Conservation (phyloP, 192 early-diverging fungal species). For the Radiomyces spectabilis region DNA sequence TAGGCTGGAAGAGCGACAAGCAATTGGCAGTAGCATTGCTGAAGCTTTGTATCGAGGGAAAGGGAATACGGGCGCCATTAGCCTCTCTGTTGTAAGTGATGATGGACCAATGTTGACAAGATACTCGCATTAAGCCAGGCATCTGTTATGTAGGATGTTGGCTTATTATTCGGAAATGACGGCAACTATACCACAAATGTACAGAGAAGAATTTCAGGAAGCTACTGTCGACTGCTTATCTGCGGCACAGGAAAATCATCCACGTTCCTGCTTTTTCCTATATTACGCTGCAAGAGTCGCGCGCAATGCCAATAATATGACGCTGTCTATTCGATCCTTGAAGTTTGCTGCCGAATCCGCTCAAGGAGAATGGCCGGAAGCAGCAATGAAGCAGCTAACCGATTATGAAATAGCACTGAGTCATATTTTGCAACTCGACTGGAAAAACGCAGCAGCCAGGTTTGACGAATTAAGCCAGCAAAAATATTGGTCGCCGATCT, state of each 20-base stretch:
- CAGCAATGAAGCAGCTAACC: conserved; percentile 28
- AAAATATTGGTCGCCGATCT: conserved; percentile 39
- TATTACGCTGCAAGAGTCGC: conserved; percentile 39
- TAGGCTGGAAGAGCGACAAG: conserved; percentile 43
- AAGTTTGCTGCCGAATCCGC: conserved; percentile 31
- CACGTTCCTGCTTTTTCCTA: conserved; percentile 42
- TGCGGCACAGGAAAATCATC: conserved; percentile 34
- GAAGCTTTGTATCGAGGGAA: conserved; percentile 31
- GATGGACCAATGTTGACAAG: background rate
- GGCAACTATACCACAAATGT: conserved; percentile 17
- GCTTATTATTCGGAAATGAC: conserved; percentile 16
- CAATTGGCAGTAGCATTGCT: conserved; percentile 40
- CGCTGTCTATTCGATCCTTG: conserved; percentile 35
- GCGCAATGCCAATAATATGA: conserved; percentile 30
- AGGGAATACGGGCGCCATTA: conserved; percentile 40
- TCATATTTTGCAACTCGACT: conserved; percentile 32
- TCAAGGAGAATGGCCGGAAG: conserved; percentile 31
- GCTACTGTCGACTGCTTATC: conserved; percentile 8
- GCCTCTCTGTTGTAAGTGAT: conserved; percentile 39
- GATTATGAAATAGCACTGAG: conserved; percentile 42
- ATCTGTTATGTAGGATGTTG: conserved; percentile 12
- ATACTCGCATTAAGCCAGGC: background rate
- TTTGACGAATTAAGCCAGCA: conserved; percentile 32
- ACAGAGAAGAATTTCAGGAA: conserved; percentile 2
- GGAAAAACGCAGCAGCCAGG: conserved; percentile 26